Percentiles rank a stretch among this genome's conserved stretches.
phyloP scores from a whole-genome alignment of 75 land plant genomes.

The Pinus albicaulis region DNA sequence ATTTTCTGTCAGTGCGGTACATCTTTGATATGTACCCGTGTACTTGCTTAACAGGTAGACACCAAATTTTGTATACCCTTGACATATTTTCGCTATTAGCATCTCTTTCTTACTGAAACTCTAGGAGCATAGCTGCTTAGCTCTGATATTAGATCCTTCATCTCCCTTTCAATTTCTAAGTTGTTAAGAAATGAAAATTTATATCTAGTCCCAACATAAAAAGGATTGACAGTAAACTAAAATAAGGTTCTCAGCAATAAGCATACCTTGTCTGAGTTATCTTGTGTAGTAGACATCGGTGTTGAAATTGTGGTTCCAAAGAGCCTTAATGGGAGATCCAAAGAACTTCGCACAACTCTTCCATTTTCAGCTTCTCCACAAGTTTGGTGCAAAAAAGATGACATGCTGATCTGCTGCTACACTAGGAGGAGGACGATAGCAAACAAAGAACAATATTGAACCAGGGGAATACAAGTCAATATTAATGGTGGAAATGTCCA shows the following conservation, averaged over 20 bases:
- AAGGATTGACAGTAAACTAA: too few species aligned
- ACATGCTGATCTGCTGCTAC: background rate
- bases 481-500: constrained; percentile 1
- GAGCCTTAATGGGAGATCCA: constrained; percentile 5
- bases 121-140: too few species aligned
- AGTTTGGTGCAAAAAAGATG: background rate
- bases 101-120: too few species aligned
- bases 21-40: too few species aligned
- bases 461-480: background rate
- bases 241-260: background rate
- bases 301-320: constrained; percentile 6
- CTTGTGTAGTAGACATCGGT: background rate
- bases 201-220: too few species aligned
- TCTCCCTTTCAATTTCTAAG: too few species aligned
- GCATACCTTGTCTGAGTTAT: constrained; percentile 4
- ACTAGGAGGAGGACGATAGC: background rate
- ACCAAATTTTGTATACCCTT: too few species aligned
- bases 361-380: background rate
- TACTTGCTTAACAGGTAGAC: too few species aligned
- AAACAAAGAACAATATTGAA: background rate
- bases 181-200: too few species aligned
- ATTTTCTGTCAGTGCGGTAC: too few species aligned
- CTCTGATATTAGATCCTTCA: too few species aligned
- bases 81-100: too few species aligned
- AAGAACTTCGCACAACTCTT: background rate